phyloP scores from a whole-genome alignment of 169 alveolate species.

The Eimeria brunetti region DNA sequence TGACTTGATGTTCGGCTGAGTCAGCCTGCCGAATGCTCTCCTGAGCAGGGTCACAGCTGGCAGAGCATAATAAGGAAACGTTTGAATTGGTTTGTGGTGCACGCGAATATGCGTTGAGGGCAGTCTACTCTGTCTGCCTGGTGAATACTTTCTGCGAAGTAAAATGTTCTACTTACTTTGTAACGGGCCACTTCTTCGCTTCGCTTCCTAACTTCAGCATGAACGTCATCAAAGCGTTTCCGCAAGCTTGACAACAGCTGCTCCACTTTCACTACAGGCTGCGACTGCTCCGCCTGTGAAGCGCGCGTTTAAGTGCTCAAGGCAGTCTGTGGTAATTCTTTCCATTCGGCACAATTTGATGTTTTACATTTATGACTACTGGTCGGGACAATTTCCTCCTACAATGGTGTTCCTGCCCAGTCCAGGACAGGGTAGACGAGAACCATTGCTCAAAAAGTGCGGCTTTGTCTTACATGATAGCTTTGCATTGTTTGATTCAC shows the following conservation, averaged over 20 bases:
- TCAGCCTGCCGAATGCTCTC: constrained; percentile 82
- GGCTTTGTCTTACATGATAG: background rate
- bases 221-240: constrained; percentile 80
- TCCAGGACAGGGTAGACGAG: background rate
- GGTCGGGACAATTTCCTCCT: too few relatives aligned
- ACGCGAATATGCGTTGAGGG: background rate
- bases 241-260: constrained; percentile 72
- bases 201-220: constrained; percentile 64
- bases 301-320: background rate
- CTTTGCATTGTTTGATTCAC: constrained; percentile 48
- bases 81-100: background rate
- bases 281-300: constrained; percentile 68
- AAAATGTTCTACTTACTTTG: background rate
- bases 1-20: constrained; percentile 75
- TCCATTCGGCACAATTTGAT: background rate
- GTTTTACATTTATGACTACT: background rate
- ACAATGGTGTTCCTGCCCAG: background rate
- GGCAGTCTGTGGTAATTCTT: background rate
- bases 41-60: constrained; percentile 28
- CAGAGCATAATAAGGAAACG: background rate
- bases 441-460: background rate
- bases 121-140: background rate
- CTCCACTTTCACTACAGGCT: constrained; percentile 58
- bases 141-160: background rate
- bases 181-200: constrained; percentile 70